phyloP scores from a whole-genome alignment of 2,329 filamentous ascomycete genomes.

The Penicillium sp. region DNA sequence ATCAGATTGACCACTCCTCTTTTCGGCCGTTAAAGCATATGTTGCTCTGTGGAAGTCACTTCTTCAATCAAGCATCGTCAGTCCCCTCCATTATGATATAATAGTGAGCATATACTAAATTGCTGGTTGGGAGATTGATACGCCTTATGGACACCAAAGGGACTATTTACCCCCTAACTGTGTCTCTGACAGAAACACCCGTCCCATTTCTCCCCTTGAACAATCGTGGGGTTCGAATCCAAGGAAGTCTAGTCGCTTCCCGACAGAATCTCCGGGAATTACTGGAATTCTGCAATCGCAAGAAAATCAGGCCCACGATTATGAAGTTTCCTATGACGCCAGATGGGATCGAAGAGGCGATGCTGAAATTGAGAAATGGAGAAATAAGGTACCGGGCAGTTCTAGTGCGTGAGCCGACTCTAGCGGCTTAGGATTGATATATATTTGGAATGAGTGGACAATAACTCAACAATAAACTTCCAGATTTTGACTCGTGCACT shows the following conservation, averaged over 20 bases:
- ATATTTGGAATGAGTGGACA: not conserved
- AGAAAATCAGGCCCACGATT: not conserved
- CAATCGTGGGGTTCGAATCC: not conserved
- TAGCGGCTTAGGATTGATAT: not conserved
- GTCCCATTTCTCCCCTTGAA: not conserved
- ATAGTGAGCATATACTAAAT: not conserved
- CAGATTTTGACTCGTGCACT: too few relatives aligned
- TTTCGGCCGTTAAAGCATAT: not conserved
- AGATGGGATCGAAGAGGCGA: not conserved
- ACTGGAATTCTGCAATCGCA: not conserved
- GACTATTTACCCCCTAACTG: not conserved
- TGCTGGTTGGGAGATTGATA: not conserved
- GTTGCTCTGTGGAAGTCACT: not conserved
- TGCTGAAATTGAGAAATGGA: not conserved
- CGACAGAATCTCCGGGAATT: not conserved
- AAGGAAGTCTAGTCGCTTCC: not conserved
- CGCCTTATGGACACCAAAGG: not conserved
- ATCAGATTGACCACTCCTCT: not conserved
- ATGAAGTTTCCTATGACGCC: not conserved
- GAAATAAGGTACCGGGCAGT: not conserved
- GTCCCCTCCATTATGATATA: not conserved
- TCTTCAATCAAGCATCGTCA: not conserved
- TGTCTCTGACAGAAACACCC: not conserved
- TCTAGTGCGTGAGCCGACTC: not conserved
- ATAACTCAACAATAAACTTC: too few relatives aligned